Percentiles rank a stretch among this genome's conserved stretches.
Evolutionary conservation across 306 rosid genomes (phyloP).

Genomic region (Trifolium repens): DNA sequence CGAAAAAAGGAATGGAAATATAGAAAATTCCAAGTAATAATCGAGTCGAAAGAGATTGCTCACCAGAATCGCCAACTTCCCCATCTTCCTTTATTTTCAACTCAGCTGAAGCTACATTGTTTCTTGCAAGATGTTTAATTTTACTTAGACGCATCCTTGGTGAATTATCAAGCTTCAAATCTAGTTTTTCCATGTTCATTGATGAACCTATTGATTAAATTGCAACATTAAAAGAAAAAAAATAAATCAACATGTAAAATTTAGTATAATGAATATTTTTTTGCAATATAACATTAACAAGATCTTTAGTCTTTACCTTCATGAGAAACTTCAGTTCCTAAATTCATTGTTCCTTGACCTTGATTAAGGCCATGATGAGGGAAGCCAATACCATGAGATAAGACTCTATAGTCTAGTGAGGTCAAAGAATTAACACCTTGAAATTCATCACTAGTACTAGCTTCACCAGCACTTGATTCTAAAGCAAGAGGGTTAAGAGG

Average conservation of each 20-base stretch:
- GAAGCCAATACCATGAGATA: conserved; percentile 12
- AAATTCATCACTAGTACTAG: conserved; percentile 47
- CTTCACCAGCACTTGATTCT: conserved; percentile 52
- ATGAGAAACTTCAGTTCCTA: conserved; percentile 22
- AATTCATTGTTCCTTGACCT: conserved; percentile 41
- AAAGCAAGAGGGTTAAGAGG: conserved; percentile 28
- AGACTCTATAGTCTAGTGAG: conserved; percentile 31
- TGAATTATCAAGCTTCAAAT: conserved; percentile 37
- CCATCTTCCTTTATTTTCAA: conserved; percentile 41
- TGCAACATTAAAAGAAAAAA: neutral
- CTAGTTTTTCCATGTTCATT: conserved; percentile 52
- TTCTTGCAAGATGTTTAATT: conserved; percentile 62
- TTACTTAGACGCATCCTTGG: conserved; percentile 58
- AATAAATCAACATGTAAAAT: neutral
- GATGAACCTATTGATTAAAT: conserved; percentile 42
- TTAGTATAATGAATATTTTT: neutral
- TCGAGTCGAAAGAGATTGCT: conserved; percentile 24
- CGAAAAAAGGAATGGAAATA: neutral
- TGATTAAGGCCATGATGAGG: conserved; percentile 40
- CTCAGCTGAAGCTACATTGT: conserved; percentile 38
- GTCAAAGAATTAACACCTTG: conserved; percentile 39
- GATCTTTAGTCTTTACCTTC: conserved; percentile 50
- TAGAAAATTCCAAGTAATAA: neutral
- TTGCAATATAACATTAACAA: neutral
- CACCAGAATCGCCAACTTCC: conserved; percentile 43